phyloP scores from a whole-genome alignment of 192 early-diverging fungal species.

The Backusella circina region DNA sequence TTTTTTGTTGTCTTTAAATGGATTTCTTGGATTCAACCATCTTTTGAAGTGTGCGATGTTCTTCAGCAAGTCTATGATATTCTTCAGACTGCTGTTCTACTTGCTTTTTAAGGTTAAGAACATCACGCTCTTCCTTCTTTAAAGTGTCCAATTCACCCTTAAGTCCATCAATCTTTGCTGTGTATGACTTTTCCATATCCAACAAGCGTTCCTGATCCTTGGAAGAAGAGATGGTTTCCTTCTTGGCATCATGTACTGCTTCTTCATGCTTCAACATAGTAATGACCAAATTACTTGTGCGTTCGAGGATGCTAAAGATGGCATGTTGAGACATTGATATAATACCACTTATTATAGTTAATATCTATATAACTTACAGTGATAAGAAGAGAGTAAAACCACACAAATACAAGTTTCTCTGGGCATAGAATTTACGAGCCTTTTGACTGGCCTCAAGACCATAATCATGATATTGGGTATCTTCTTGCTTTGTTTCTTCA shows the following conservation, averaged over 20 bases:
- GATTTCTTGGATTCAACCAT: not conserved
- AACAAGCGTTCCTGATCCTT: conserved; percentile 18
- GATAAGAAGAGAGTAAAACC: conserved; percentile 60
- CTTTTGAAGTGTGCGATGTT: conserved; percentile 15
- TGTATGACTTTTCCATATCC: conserved; percentile 14
- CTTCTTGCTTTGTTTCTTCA: conserved; percentile 16
- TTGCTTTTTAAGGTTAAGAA: conserved; percentile 28
- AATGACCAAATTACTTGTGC: conserved; percentile 49
- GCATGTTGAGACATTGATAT: not conserved
- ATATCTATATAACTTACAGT: conserved; percentile 40
- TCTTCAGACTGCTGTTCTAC: conserved; percentile 16
- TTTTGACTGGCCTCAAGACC: conserved; percentile 34
- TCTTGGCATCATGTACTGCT: conserved; percentile 11
- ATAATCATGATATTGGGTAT: conserved; percentile 26
- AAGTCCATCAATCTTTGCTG: conserved; percentile 8
- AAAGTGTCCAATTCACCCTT: conserved; percentile 16
- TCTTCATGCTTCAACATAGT: conserved; percentile 51
- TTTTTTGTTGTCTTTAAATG: not conserved
- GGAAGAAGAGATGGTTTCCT: conserved; percentile 5
- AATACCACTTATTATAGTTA: not conserved
- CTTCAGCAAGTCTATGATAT: conserved; percentile 25
- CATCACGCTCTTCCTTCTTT: conserved; percentile 23
- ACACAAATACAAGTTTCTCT: conserved; percentile 59
- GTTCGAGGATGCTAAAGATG: conserved; percentile 45
- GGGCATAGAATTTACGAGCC: conserved; percentile 54